Conservation (phyloP, 257 asterid species). For the Ilex asprella region DNA sequence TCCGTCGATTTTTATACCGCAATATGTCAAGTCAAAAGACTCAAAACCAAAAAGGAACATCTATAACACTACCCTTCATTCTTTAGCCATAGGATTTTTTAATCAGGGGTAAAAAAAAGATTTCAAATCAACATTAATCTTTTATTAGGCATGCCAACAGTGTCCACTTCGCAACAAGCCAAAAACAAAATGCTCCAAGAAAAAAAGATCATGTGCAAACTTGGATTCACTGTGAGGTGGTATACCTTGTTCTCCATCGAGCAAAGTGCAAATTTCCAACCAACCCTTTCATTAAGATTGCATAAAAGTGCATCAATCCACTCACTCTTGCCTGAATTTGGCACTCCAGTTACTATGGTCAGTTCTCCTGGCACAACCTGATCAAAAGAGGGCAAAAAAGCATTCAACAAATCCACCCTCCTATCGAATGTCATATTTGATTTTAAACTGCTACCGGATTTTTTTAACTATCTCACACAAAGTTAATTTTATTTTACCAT, state of each 20-base stretch:
- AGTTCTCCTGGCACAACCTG: conserved; percentile 98
- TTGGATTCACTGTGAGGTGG: conserved; percentile 5
- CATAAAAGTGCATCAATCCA: conserved; percentile 98
- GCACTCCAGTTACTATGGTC: conserved; percentile 93
- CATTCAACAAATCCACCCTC: neutral
- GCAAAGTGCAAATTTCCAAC: conserved; percentile 96
- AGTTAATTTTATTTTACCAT: too few species aligned
- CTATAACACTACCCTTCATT: too few species aligned
- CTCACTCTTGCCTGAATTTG: conserved; percentile 99
- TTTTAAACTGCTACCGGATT: too few species aligned
- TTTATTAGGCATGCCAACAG: neutral
- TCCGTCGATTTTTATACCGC: too few species aligned
- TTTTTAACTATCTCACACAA: too few species aligned
- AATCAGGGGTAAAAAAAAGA: too few species aligned
- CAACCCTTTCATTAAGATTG: conserved; percentile 78
- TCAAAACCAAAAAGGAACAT: too few species aligned
- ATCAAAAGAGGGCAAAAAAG: conserved; percentile 10
- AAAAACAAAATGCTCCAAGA: neutral
- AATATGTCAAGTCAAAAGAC: too few species aligned
- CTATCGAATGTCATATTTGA: neutral
- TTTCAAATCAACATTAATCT: neutral
- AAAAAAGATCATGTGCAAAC: too few species aligned
- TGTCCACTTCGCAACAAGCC: neutral
- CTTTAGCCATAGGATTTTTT: too few species aligned
- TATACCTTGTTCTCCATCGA: conserved; percentile 95